Percentiles rank a stretch among this genome's conserved stretches.
phyloP scores from a whole-genome alignment of 805 yeast genomes.

The Nakazawaea wyomingensis region DNA sequence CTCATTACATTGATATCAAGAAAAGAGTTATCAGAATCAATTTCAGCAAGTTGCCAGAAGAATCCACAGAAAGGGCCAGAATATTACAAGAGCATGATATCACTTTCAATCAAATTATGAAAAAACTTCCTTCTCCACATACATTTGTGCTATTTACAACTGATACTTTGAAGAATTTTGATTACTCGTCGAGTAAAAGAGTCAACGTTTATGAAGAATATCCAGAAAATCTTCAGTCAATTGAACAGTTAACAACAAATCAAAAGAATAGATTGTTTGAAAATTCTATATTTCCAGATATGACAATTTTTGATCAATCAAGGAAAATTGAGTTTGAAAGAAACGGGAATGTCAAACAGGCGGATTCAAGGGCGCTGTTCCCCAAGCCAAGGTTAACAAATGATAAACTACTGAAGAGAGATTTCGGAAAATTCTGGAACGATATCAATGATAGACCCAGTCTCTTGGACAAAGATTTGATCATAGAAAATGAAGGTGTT shows the following conservation, averaged over 20 bases:
- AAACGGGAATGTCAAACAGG: conserved; percentile 33
- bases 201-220: conserved; percentile 22
- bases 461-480: conserved; percentile 38
- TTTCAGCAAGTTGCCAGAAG: conserved; percentile 43
- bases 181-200: conserved; percentile 15
- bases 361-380: conserved; percentile 25
- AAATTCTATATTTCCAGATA: conserved; percentile 46
- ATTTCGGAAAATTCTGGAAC: conserved; percentile 7
- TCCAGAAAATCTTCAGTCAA: conserved; percentile 23
- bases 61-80: conserved; percentile 21
- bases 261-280: conserved; percentile 26
- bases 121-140: conserved; percentile 71
- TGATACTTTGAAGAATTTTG: conserved; percentile 21
- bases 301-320: conserved; percentile 43
- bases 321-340: conserved; percentile 51
- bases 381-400: conserved; percentile 28
- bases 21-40: conserved; percentile 59
- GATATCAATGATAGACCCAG: conserved; percentile 22
- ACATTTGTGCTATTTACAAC: conserved; percentile 57
- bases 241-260: conserved; percentile 27
- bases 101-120: conserved; percentile 46
- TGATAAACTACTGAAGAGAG: conserved; percentile 14
- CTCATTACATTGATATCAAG: conserved; percentile 55
- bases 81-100: conserved; percentile 23
- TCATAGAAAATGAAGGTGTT: conserved; percentile 45